Base-by-base conservation (phyloP, 495 filamentous ascomycete genomes). In the Aspergillus incahuasiensis region DNA sequence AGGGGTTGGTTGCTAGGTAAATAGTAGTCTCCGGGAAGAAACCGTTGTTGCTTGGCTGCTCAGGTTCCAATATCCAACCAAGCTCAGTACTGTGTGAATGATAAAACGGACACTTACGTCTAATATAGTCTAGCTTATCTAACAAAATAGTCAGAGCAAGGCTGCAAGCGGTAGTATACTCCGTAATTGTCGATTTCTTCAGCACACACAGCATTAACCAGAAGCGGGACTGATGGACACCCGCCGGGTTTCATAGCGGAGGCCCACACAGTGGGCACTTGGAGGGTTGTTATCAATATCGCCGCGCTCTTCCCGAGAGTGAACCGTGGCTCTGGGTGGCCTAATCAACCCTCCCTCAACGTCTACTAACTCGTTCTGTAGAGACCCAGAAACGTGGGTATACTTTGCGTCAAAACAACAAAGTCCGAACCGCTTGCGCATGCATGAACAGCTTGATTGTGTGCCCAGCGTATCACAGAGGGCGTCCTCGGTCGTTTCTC, bases 311-410 rank as follows among this genome's bases (percentile, higher is more conserved):
- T 67, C 69, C 71, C 68, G 69, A 63, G 48, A 16, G 41, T 65
- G 72, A 75, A 75, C 73, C 73, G 68, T 71, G 69, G 71, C 63
- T 64, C 68, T 70, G 73, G 73, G 69, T 62, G 71, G 55, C 32
- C 42, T 56, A 53, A 30, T 32, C 63, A 49, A 21, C 30, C 46
- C 24, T 54, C 58, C 47, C 54, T 46, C 49, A 53, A 52, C 48
- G 42, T 25, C 45, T 55, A 30, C 52, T 56, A 41, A 61, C 55
- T 52, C 52, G 25, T 46, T 56, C 55, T 52, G 44, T 30, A 43
- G 21, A 21, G 52, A 65, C 69, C 71, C 70, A 67, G 62, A 59
- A 47, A 55, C 46, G 18, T 70, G 70, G 72, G 59, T 49, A 49
- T 22, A 50, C 24, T 18, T 64, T 55, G 51, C 55, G 21, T 47